A percentile compares a stretch with the other conserved stretches of the same genome.
phyloP scores from a whole-genome alignment of 1,139 yeast genomes.

The Torulaspora globosa region DNA sequence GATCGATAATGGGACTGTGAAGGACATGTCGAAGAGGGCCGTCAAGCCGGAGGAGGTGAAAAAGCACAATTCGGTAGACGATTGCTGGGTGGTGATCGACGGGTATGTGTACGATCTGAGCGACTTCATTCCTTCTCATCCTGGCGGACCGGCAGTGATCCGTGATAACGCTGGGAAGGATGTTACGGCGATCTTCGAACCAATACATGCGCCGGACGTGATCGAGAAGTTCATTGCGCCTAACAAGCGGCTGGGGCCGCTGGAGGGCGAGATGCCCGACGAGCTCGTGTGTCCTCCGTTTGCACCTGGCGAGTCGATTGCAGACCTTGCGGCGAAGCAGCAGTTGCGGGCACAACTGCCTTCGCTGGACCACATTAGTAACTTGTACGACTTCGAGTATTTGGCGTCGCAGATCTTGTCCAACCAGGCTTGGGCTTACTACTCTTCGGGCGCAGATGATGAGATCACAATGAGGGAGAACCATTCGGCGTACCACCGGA shows the following conservation, averaged over 20 bases:
- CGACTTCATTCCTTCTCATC: constrained; percentile 72
- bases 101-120: constrained; percentile 84
- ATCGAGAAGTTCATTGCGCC: constrained; percentile 50
- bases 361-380: constrained; percentile 35
- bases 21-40: constrained; percentile 17
- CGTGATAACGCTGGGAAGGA: constrained; percentile 83
- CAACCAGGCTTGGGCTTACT: constrained; percentile 85
- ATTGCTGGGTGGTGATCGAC: constrained; percentile 86
- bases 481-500: constrained; percentile 79
- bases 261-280: constrained; percentile 33
- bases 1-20: constrained; percentile 17
- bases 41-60: constrained; percentile 44
- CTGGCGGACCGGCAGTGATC: constrained; percentile 80
- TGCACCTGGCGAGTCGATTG: constrained; percentile 44
- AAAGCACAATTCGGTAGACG: constrained; percentile 61
- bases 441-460: constrained; percentile 88
- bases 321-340: constrained; percentile 53
- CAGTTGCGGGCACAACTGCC: constrained; percentile 43
- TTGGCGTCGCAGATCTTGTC: constrained; percentile 76
- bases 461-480: constrained; percentile 86
- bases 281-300: constrained; percentile 30
- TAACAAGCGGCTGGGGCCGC: constrained; percentile 46
- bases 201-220: constrained; percentile 82
- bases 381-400: constrained; percentile 55
- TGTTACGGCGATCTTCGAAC: constrained; percentile 81